Evolutionary conservation across 2,329 filamentous ascomycete species (phyloP), one percentile per base, ranked within the genome.

Genomic region (Phialophora tarda): DNA sequence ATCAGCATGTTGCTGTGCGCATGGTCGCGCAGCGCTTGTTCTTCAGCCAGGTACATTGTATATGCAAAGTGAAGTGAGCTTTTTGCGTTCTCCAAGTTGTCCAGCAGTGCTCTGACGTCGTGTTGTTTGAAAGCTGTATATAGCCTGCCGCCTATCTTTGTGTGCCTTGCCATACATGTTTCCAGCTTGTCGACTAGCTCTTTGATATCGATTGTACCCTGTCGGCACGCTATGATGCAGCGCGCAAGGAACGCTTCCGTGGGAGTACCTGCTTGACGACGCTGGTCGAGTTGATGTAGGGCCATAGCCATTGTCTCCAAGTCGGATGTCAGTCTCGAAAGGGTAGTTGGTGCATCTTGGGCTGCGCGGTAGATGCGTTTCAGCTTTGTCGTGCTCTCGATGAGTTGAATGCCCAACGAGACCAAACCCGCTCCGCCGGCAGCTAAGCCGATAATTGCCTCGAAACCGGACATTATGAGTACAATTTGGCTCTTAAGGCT

Each of bases 21-120:
- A 12, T 23, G 57, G 30, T 59, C 57, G 11, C 44, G 57, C 2
- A 24, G 57, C 26, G 7, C 48, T 28, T 50, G 57, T 50, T 59
- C 57, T 50, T 59, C 57, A 4, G 24, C 28, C 26, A 48, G 24
- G 26, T 59, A 50, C 57, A 59, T 59, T 12, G 47, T 59, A 14
- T 59, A 59, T 59, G 44, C 57, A 7, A 59, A 26, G 11, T 59
- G 24, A 14, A 59, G 57, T 6, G 57, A 59, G 28, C 57, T 59
- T 28, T 59, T 59, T 7, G 57, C 57, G 12, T 59, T 59, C 44
- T 59, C 57, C 30, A 59, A 23, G 41, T 44, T 47, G 2, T 59
- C 57, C 11, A 59, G 57, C 3, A 59, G 38, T 44, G 23, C 57
- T 32, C 30, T 48, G 26, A 59, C 44, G 32, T 50, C 57, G 12